Conservation (phyloP, 73 alveolate genomes). For the Symbiodinium pilosum region DNA sequence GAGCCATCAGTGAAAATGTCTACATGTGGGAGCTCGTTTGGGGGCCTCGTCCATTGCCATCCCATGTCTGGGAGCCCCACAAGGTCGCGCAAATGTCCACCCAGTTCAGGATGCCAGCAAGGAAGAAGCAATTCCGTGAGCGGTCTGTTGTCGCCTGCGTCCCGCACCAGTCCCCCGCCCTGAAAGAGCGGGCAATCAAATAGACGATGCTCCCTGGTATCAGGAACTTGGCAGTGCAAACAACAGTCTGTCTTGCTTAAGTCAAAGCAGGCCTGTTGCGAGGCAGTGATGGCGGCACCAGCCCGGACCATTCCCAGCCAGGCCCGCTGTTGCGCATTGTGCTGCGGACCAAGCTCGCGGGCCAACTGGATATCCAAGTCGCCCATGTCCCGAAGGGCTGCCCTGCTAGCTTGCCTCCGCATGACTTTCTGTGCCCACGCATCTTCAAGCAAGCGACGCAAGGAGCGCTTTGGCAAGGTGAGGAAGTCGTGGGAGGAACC, state of each 20-base stretch:
- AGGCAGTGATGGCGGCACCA: background rate
- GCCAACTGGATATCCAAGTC: background rate
- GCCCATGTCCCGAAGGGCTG: too few species aligned
- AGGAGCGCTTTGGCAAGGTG: background rate
- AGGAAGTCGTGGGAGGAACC: background rate
- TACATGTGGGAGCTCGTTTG: background rate
- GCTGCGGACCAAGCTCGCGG: background rate
- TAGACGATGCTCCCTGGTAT: background rate
- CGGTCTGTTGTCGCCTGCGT: background rate
- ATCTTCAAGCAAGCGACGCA: background rate
- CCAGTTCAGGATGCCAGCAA: background rate
- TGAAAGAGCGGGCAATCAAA: background rate
- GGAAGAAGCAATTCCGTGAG: background rate
- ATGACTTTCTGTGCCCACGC: background rate
- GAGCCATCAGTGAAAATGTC: background rate
- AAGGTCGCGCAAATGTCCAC: background rate
- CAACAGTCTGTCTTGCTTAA: background rate
- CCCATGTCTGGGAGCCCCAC: too few species aligned
- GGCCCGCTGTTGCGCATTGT: background rate
- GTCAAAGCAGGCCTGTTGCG: background rate
- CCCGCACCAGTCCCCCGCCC: too few species aligned
- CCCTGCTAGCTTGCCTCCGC: background rate
- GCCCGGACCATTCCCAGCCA: background rate
- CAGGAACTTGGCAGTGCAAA: background rate
- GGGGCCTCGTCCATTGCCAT: too few species aligned